Conservation (phyloP, 2,329 filamentous ascomycete species). For the Chrysoporthe puriensis region DNA sequence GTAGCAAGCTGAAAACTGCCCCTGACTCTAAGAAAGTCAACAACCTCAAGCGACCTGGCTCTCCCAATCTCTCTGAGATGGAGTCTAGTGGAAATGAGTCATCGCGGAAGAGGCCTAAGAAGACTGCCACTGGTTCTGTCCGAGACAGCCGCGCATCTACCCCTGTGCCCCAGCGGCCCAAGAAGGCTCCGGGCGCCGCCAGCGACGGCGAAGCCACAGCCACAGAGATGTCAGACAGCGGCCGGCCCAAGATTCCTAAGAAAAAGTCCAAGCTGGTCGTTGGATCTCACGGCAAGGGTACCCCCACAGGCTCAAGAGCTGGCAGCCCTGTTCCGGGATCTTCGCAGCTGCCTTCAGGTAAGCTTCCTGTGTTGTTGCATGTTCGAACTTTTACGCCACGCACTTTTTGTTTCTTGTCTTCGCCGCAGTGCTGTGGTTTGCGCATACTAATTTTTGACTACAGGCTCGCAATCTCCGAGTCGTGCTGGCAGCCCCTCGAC, state of each 20-base stretch:
- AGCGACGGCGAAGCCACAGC: slow-evolving; percentile 76
- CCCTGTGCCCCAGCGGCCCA: slow-evolving; percentile 53
- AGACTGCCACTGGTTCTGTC: slow-evolving; percentile 54
- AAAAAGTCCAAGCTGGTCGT: slow-evolving; percentile 48
- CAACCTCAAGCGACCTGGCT: slow-evolving; percentile 80
- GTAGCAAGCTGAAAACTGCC: slow-evolving; percentile 46
- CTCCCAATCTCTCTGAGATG: slow-evolving; percentile 71
- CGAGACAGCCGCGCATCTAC: slow-evolving; percentile 59
- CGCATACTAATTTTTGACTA: slow-evolving; percentile 6
- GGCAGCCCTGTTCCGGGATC: slow-evolving; percentile 57
- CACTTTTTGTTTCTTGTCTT: background rate
- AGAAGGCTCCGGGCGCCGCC: slow-evolving; percentile 59
- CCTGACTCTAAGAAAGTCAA: slow-evolving; percentile 60
- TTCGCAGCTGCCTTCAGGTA: slow-evolving; percentile 39
- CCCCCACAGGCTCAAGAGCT: slow-evolving; percentile 63
- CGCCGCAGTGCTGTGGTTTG: background rate
- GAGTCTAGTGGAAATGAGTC: slow-evolving; percentile 94
- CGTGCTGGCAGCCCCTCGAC: slow-evolving; percentile 21
- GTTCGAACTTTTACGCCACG: background rate
- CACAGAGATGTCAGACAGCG: slow-evolving; percentile 67
- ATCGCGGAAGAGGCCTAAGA: slow-evolving; percentile 75
- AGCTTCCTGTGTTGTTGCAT: slow-evolving; percentile 28
- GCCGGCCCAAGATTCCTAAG: slow-evolving; percentile 58
- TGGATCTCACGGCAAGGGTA: slow-evolving; percentile 49
- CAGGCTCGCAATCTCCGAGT: slow-evolving; percentile 26